Percentiles rank a stretch among this genome's conserved stretches.
phyloP scores from a whole-genome alignment of 192 early-diverging fungal genomes.

The Coemansia sp. region DNA sequence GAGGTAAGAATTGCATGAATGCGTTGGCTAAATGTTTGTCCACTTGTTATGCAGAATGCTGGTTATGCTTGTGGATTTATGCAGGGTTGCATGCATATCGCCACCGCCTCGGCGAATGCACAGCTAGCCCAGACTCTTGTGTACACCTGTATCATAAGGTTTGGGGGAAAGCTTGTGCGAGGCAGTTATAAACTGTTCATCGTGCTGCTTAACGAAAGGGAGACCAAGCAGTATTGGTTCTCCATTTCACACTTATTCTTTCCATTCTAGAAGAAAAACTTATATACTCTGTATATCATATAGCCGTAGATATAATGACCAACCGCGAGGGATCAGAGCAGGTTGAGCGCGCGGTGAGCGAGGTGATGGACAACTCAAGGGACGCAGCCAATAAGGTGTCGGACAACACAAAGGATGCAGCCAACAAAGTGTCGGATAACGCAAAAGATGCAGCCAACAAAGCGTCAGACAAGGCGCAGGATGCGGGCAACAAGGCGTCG shows the following conservation, averaged over 20 bases:
- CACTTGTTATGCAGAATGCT: too few relatives aligned
- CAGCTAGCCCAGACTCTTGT: too few relatives aligned
- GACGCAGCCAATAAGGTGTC: slow-evolving; percentile 15
- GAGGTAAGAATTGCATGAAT: background rate
- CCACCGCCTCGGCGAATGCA: too few relatives aligned
- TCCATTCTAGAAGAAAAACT: background rate
- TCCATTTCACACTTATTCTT: slow-evolving; percentile 1
- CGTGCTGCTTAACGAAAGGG: background rate
- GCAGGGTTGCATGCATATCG: background rate
- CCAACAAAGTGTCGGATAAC: background rate
- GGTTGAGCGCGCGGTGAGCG: slow-evolving; percentile 25
- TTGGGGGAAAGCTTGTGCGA: background rate
- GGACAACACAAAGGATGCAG: slow-evolving; percentile 9
- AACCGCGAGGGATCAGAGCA: slow-evolving; percentile 26
- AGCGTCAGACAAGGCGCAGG: slow-evolving; percentile 16
- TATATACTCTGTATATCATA: background rate
- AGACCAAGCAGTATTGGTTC: background rate
- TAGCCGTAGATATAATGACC: slow-evolving; percentile 11
- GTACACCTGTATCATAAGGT: too few relatives aligned
- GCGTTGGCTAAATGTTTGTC: background rate
- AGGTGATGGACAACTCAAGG: slow-evolving; percentile 29
- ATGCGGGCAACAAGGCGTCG: slow-evolving; percentile 18
- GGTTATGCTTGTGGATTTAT: slow-evolving; percentile 1
- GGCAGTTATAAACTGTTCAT: slow-evolving; percentile 1
- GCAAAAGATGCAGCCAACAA: slow-evolving; percentile 19